These are phyloP conservation scores for Alternaria brassicae DNA, from an alignment of 2,329 filamentous ascomycete genomes.

Conservation along the genomic window DNA sequence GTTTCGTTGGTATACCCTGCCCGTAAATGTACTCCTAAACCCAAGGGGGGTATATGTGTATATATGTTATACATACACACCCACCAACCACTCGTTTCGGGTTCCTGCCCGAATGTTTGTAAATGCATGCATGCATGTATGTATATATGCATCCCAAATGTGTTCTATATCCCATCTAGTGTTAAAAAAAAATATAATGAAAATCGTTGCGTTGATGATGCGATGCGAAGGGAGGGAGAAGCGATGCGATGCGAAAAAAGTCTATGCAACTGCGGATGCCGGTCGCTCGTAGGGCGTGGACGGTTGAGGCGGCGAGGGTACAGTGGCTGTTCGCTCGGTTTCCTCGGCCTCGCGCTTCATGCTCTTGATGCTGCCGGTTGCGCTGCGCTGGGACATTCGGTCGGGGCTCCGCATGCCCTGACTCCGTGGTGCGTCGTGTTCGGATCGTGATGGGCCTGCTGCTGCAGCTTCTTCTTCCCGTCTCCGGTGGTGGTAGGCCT, in stretches of 20 bases:
- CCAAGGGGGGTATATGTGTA: too few relatives aligned
- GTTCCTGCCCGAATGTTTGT: constrained; percentile 39
- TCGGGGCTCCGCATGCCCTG: constrained; percentile 44
- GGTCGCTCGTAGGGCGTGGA: constrained; percentile 23
- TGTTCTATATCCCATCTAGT: constrained; percentile 2
- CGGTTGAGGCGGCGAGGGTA: constrained; percentile 30
- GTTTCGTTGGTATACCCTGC: constrained; percentile 17
- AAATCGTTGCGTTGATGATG: constrained; percentile 6
- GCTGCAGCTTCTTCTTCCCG: constrained; percentile 36
- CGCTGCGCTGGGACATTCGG: constrained; percentile 44
- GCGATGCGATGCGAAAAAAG: too few relatives aligned
- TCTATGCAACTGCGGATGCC: constrained; percentile 11
- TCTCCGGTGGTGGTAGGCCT: constrained; percentile 42
- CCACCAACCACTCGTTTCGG: constrained; percentile 36
- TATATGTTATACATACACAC: too few relatives aligned
- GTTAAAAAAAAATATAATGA: constrained; percentile 1
- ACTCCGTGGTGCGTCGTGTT: constrained; percentile 37
- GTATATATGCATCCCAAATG: constrained; percentile 5
- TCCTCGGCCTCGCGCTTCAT: constrained; percentile 45
- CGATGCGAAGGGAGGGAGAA: too few relatives aligned
- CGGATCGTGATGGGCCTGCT: constrained; percentile 26
- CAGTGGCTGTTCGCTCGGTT: constrained; percentile 25
- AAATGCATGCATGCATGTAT: not conserved
- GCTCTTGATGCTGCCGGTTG: constrained; percentile 45
- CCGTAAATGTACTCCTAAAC: constrained; percentile 8